These are phyloP conservation scores for Colletotrichum kahawae DNA, from an alignment of 2,329 filamentous ascomycete genomes.

Conservation along the genomic window DNA sequence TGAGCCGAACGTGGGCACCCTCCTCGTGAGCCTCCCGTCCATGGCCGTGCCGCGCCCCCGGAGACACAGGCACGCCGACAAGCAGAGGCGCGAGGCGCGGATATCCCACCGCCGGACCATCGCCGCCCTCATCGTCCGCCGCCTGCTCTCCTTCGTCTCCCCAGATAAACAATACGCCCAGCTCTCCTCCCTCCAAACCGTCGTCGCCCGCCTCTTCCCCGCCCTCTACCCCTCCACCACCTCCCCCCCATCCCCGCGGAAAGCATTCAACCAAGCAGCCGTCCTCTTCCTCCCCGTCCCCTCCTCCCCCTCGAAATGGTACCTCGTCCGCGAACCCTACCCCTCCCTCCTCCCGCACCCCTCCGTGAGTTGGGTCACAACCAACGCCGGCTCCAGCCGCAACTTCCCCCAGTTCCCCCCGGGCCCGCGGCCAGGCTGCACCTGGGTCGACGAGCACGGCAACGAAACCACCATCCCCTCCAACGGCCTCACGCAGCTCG, in stretches of 20 bases:
- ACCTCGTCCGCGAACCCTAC: conserved; percentile 53
- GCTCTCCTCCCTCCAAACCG: conserved; percentile 47
- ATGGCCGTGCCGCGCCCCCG: conserved; percentile 28
- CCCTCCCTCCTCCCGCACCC: conserved; percentile 41
- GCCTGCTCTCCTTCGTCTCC: conserved; percentile 54
- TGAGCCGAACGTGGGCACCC: conserved; percentile 52
- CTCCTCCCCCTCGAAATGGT: conserved; percentile 39
- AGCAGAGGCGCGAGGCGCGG: conserved; percentile 30
- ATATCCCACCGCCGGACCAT: conserved; percentile 44
- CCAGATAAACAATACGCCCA: conserved; percentile 51
- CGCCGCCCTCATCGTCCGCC: conserved; percentile 51
- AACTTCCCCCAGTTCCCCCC: conserved; percentile 8
- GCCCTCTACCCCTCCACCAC: conserved; percentile 30
- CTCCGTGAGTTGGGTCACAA: background rate
- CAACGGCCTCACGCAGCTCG: background rate
- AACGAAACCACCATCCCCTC: background rate
- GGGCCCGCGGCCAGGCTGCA: background rate
- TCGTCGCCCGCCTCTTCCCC: conserved; percentile 55
- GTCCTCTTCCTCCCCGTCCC: conserved; percentile 46
- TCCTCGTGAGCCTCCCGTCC: conserved; percentile 49
- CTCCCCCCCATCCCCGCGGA: conserved; percentile 27
- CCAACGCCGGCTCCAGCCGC: background rate
- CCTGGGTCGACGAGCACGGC: background rate
- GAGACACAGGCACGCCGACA: background rate
- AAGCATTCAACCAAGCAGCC: conserved; percentile 45